Evolutionary conservation across 1,284 basidiomycete species (phyloP).

Genomic region (Singerocomus inundabilis): DNA sequence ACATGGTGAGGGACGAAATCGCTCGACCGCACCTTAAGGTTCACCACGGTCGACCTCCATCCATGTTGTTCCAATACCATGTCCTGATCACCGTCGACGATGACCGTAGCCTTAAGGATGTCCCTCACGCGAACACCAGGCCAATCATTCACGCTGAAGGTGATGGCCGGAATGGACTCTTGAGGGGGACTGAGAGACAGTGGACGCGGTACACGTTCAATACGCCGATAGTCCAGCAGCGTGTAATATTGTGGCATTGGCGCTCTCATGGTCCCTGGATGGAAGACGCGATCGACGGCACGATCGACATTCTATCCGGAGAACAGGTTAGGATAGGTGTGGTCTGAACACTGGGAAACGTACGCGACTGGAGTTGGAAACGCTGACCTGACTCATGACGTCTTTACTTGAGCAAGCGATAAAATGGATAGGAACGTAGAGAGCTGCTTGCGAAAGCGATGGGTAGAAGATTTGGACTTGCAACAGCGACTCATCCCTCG

Average conservation of each 20-base stretch:
- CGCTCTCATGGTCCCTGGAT: constrained; percentile 16
- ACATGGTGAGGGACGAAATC: not conserved
- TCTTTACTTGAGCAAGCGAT: not conserved
- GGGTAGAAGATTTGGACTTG: too few species aligned
- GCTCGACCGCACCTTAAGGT: constrained; percentile 20
- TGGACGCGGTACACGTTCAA: constrained; percentile 24
- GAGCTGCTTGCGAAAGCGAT: too few species aligned
- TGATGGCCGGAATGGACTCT: constrained; percentile 20
- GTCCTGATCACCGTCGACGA: constrained; percentile 22
- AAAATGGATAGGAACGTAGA: not conserved
- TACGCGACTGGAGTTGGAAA: constrained; percentile 11
- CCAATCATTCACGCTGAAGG: constrained; percentile 20
- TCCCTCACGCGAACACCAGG: constrained; percentile 24
- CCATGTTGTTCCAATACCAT: constrained; percentile 15
- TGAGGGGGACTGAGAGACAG: constrained; percentile 12
- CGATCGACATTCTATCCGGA: constrained; percentile 19
- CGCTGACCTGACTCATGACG: not conserved
- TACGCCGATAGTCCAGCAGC: constrained; percentile 19
- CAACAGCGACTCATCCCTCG: not conserved
- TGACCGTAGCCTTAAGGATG: constrained; percentile 7
- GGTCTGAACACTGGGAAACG: not conserved
- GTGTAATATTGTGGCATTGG: constrained; percentile 24
- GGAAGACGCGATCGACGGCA: constrained; percentile 17
- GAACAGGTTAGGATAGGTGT: not conserved
- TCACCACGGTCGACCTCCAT: constrained; percentile 24